Percentiles rank a stretch among this genome's conserved stretches.
These are phyloP conservation scores for Apiospora aurea DNA, from an alignment of 2,329 filamentous ascomycete species.

Conservation along the genomic window DNA sequence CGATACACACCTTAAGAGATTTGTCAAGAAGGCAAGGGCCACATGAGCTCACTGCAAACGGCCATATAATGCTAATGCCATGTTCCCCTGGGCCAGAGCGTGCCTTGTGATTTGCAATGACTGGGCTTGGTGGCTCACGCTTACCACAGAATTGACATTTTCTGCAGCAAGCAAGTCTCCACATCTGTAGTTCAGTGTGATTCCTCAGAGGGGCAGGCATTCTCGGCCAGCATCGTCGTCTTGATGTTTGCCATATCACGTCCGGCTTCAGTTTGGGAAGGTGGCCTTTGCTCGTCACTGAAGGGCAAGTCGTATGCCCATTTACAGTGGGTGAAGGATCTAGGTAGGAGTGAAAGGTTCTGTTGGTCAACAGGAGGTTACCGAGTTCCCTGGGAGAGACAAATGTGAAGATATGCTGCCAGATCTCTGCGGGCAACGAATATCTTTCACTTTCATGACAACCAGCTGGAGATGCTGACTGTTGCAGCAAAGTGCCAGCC, in stretches of 20 bases:
- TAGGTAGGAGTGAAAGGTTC: conserved; percentile 68
- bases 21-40: conserved; percentile 67
- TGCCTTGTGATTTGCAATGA: conserved; percentile 43
- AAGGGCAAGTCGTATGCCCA: conserved; percentile 3
- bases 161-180: conserved; percentile 69
- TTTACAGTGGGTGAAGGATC: conserved; percentile 48
- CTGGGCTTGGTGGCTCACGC: conserved; percentile 37
- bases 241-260: conserved; percentile 73
- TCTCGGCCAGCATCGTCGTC: conserved; percentile 68
- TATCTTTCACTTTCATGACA: conserved; percentile 30
- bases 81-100: conserved; percentile 63
- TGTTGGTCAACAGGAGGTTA: conserved; percentile 71
- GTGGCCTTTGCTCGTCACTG: not conserved
- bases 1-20: conserved; percentile 68
- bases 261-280: conserved; percentile 59
- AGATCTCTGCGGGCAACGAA: conserved; percentile 63
- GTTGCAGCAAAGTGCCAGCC: not conserved
- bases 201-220: conserved; percentile 73
- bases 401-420: conserved; percentile 74
- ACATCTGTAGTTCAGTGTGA: conserved; percentile 78
- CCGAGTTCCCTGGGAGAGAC: conserved; percentile 69
- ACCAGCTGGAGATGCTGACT: conserved; percentile 4
- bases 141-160: conserved; percentile 74
- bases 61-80: conserved; percentile 72
- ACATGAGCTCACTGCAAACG: conserved; percentile 73